Evolutionary conservation across 306 rosid genomes (phyloP).

Genomic region (Trifolium fragiferum): DNA sequence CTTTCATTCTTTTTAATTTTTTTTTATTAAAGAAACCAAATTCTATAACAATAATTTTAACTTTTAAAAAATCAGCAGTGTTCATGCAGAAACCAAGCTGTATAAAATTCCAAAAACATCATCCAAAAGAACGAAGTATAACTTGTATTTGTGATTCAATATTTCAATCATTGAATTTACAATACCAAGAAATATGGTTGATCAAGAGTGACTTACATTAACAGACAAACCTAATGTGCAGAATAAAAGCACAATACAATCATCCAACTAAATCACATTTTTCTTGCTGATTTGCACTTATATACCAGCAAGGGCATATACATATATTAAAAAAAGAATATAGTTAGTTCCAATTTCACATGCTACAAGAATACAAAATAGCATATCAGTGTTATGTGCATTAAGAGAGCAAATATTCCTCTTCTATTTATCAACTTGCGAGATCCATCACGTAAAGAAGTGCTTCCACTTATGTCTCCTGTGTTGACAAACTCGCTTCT

Average conservation of each 20-base stretch:
- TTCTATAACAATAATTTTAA: not conserved
- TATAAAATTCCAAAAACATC: not conserved
- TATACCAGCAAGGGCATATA: constrained; percentile 46
- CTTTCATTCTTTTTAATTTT: not conserved
- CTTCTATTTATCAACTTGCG: constrained; percentile 37
- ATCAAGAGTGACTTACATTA: constrained; percentile 17
- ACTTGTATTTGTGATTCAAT: constrained; percentile 12
- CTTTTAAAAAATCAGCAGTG: not conserved
- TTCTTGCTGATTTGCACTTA: constrained; percentile 45
- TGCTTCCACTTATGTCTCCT: constrained; percentile 56
- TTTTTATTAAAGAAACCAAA: not conserved
- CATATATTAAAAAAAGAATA: constrained; percentile 31
- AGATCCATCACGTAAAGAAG: constrained; percentile 42
- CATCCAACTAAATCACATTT: constrained; percentile 34
- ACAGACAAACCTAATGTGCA: constrained; percentile 41
- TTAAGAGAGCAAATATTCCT: constrained; percentile 47
- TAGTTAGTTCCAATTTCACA: constrained; percentile 21
- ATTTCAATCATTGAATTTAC: constrained; percentile 48
- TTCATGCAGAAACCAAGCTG: not conserved
- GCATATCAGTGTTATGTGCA: constrained; percentile 38
- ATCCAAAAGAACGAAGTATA: constrained; percentile 1
- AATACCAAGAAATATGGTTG: constrained; percentile 33
- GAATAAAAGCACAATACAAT: constrained; percentile 36
- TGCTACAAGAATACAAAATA: constrained; percentile 49
- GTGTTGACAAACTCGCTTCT: constrained; percentile 69